A percentile compares a stretch with the other conserved stretches of the same genome.
Evolutionary conservation across 2,329 filamentous ascomycete genomes (phyloP).

Genomic region (Fusarium pseudoanthophilum): DNA sequence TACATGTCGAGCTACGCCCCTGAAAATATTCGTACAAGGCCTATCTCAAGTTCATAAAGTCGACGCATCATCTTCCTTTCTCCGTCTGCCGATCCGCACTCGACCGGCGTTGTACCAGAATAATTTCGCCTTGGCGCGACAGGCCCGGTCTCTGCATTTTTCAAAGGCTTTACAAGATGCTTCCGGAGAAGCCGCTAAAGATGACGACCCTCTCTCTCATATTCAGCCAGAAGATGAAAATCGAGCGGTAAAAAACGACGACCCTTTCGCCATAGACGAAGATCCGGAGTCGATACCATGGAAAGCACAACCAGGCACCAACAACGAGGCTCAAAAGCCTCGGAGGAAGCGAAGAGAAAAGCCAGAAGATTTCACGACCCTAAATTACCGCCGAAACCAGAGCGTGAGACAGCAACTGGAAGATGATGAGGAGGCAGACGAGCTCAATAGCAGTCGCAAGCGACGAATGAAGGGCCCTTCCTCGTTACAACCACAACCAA

Average conservation of each 20-base stretch:
- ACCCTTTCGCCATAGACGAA: not conserved
- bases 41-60: constrained; percentile 55
- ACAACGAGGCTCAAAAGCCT: not conserved
- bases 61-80: constrained; percentile 35
- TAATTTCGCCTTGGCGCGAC: constrained; percentile 30
- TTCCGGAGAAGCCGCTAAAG: not conserved
- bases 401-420: not conserved
- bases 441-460: not conserved
- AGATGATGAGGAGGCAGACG: not conserved
- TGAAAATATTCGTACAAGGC: constrained; percentile 61
- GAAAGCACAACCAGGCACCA: constrained; percentile 13
- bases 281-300: not conserved
- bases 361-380: not conserved
- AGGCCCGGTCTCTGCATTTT: constrained; percentile 40
- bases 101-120: constrained; percentile 22
- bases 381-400: not conserved
- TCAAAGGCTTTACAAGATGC: constrained; percentile 36
- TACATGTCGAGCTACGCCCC: constrained; percentile 57
- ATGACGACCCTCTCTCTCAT: not conserved
- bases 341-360: not conserved
- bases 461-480: constrained; percentile 28
- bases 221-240: not conserved
- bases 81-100: constrained; percentile 28
- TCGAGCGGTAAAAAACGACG: constrained; percentile 5
- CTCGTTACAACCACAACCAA: constrained; percentile 24